Evolutionary conservation across 2,329 filamentous ascomycete species (phyloP).

Genomic region (Colletotrichum orchidophilum): DNA sequence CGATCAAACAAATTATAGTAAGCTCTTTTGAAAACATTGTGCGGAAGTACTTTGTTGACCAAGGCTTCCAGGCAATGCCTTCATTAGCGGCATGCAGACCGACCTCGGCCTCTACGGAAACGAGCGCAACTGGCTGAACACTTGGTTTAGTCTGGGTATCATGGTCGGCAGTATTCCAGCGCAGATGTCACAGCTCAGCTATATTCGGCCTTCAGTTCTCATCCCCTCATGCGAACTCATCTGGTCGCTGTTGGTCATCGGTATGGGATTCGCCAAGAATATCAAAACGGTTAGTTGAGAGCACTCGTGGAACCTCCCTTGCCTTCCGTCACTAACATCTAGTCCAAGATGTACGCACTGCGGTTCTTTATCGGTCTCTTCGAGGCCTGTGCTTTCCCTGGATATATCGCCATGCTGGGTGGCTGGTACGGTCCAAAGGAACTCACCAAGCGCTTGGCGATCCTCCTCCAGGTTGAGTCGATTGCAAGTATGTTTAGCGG

Average conservation of each 20-base stretch:
- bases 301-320: background rate
- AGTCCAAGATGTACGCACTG: constrained; percentile 49
- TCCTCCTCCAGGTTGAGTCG: constrained; percentile 59
- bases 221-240: constrained; percentile 39
- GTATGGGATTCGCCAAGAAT: constrained; percentile 37
- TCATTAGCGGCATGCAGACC: constrained; percentile 40
- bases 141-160: constrained; percentile 38
- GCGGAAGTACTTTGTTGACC: constrained; percentile 1
- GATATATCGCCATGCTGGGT: constrained; percentile 48
- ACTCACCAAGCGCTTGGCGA: constrained; percentile 60
- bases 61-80: constrained; percentile 34
- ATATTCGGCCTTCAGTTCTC: constrained; percentile 39
- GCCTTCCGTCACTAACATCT: background rate
- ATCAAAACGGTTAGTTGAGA: constrained; percentile 30
- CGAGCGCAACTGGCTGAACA: constrained; percentile 37
- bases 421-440: constrained; percentile 50
- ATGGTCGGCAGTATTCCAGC: constrained; percentile 39
- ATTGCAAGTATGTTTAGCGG: constrained; percentile 66
- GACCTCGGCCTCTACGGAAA: constrained; percentile 40
- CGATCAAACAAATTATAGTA: constrained; percentile 43
- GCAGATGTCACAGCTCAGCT: constrained; percentile 39
- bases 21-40: background rate
- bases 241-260: constrained; percentile 34
- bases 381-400: constrained; percentile 44
- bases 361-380: constrained; percentile 55